Base-by-base conservation (phyloP, 148 eudicot genomes). In the Camellia granthamiana region DNA sequence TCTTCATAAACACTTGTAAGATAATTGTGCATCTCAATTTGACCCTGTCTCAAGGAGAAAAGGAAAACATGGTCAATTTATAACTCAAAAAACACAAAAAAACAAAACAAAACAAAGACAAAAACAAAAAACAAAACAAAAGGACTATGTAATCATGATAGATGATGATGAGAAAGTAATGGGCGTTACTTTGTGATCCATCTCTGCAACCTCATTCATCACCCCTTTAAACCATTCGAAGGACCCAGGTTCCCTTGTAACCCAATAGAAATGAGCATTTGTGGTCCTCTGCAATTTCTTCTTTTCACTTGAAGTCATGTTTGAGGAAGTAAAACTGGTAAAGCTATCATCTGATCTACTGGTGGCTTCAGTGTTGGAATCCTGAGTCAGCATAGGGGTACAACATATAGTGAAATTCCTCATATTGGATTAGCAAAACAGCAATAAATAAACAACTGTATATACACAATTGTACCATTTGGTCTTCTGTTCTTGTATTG, bases 191-290 rank as follows among this genome's bases (percentile, higher is more conserved):
- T 90, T 92, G 60, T 92, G 94, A 89, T 94, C 99, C 85, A 94
- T 84, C 67, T 92, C 94, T 52, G 99, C 98, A 12, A 97, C 95
- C 84, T 97, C 98, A 87, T 92, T 87, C 99, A 97, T 94, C 3
- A 94, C 98, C 47, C 98, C 99, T 87, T 92, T 93, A 78, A 97
- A 97, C 99, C 99, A 97, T 84, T 97, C 98, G 14, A 97, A 94
- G 21, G 99, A 97, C 42, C 97, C 95, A 41, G 87, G 85, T 65
- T 97, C 99, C 86, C 96, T 88, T 0, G 99, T 96, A 16, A 97
- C 98, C 99, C 99, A 97, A 81, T 94, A 97, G 84, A 97, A 94
- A 78, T 92, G 92, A 51, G 99, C 99, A 47, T 81, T 90, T 79
- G 83, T 92, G 0, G 90, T 86, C 80, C 84, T 90, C 79, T 85